A percentile compares a stretch with the other conserved stretches of the same genome.
phyloP scores from a whole-genome alignment of 768 basidiomycete species.

The Boletellus ananiceps region DNA sequence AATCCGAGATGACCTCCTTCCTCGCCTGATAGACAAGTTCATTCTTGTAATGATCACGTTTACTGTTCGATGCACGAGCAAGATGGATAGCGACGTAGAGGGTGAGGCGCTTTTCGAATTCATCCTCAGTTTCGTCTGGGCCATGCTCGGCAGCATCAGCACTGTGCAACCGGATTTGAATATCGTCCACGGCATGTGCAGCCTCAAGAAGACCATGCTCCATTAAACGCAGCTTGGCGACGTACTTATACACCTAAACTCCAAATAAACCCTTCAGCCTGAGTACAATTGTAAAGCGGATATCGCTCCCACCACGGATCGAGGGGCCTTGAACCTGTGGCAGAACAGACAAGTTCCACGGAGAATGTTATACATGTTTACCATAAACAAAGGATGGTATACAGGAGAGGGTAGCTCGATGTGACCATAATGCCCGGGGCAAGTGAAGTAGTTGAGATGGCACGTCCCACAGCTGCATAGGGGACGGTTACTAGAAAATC shows the following conservation, averaged over 20 bases:
- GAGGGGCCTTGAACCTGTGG: conserved; percentile 81
- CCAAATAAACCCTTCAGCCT: conserved; percentile 8
- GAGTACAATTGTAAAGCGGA: conserved; percentile 10
- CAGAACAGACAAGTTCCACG: conserved; percentile 91
- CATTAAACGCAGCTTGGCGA: conserved; percentile 80
- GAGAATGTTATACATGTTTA: conserved; percentile 81
- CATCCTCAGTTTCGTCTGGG: conserved; percentile 53
- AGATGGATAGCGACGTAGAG: conserved; percentile 58
- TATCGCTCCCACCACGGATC: conserved; percentile 53
- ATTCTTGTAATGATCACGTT: conserved; percentile 86
- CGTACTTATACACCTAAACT: conserved; percentile 70
- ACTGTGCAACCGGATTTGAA: conserved; percentile 42
- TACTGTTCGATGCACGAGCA: conserved; percentile 43
- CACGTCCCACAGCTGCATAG: conserved; percentile 84
- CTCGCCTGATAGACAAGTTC: conserved; percentile 81
- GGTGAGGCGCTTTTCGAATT: conserved; percentile 60
- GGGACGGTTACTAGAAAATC: conserved; percentile 3
- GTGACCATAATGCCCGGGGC: conserved; percentile 97
- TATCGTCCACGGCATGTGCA: conserved; percentile 69
- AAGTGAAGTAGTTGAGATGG: conserved; percentile 86
- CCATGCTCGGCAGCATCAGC: conserved; percentile 37
- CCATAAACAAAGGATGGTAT: conserved; percentile 95
- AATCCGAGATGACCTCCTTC: conserved; percentile 77
- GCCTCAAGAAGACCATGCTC: conserved; percentile 86
- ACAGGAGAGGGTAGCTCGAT: conserved; percentile 94